Evolutionary conservation across 164 flowering plant species (phyloP), one percentile per base, ranked within the genome.

Genomic region (Liriodendron chinense): DNA sequence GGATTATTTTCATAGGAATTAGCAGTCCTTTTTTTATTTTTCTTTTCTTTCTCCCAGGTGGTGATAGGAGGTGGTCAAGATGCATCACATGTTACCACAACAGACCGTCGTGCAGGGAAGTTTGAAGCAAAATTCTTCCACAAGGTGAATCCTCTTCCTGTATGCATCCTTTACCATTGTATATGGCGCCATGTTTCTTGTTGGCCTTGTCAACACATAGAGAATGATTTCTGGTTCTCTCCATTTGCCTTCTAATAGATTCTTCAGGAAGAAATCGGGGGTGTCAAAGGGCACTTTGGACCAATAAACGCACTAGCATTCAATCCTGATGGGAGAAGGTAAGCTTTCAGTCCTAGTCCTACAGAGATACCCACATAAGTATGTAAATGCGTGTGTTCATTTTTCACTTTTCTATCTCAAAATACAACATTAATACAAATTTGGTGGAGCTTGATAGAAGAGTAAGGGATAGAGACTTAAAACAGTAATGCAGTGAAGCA

Each of bases 61-160:
- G 98, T 94, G 70, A 88, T 94, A 78, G 99, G 99, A 72, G 99
- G 99, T 83, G 99, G 99, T 81, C 99, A 96, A 78, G 97, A 94
- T 80, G 98, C 98, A 79, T 87, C 90, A 28, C 69, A 83, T 73
- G 99, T 96, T 74, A 96, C 99, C 12, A 94, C 89, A n/a, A 94
- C 98, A 66, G 98, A 91, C 84, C 98, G 89, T 71, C 96, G 98
- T 84, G 96, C 98, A 70, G 99, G 98, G 71, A 96, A 96, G 77
- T 96, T 96, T 82, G 99, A 93, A 62, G 98, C 99, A 43, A 95
- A 92, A 82, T 92, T 93, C 76, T 93, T 78, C 83, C 93, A 95
- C 87, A 91, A 92, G 94, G 98, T 91, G 76, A 74, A 20, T 18
- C 48, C 49, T 24, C 22, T 24, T 48, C 62, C 7, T 61, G 50